Base-by-base conservation (phyloP, 2,329 filamentous ascomycete species). In the Trichoderma hamatum region DNA sequence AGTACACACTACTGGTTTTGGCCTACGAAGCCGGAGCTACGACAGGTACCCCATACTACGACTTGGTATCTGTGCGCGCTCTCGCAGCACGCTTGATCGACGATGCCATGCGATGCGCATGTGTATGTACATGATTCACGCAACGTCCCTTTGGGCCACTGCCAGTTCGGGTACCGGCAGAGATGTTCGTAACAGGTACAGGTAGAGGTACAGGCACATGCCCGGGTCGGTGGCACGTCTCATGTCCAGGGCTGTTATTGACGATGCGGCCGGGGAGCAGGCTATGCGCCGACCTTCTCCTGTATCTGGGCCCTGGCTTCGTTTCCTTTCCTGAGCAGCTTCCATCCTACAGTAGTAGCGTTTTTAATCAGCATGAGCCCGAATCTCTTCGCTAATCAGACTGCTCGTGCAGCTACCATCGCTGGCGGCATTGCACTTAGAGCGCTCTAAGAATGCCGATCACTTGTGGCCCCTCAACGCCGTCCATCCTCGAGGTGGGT, bases 381-480 rank as follows among this genome's bases (percentile, higher is more conserved):
- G 28, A 14, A n/a, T 63, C 28, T 43, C 24, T 52, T 65, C 62
- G 51, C 51, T 64, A 55, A 65, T 65, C 62, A 65, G 19, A 30
- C 46, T 26, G 13, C 61, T 54, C 19, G 13, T 21, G 21, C 21
- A 49, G 46, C 46, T 49, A n/a, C n/a, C 46, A 24, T 21, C n/a
- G 14, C 59, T 43, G 46, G 46, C 43, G 60, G 46, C 43, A 46
- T 46, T 36, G 60, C 60, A 34, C 14, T 7, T 32, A n/a, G 39
- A 43, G 59, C 26, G 26, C 24, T 28, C 9, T 49, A 21, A 32
- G n/a, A 36, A 34, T 52, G 51, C 62, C 55, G 36, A 65, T 56
- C 51, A 19, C 26, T 56, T 11, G 3, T 46, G 5, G 16, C 49
- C 46, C 51, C 55, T 46, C 58, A 11, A 28, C 32, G 19, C 9